phyloP scores from a whole-genome alignment of 148 eudicot genomes.

The Tetragonia tetragonoides region DNA sequence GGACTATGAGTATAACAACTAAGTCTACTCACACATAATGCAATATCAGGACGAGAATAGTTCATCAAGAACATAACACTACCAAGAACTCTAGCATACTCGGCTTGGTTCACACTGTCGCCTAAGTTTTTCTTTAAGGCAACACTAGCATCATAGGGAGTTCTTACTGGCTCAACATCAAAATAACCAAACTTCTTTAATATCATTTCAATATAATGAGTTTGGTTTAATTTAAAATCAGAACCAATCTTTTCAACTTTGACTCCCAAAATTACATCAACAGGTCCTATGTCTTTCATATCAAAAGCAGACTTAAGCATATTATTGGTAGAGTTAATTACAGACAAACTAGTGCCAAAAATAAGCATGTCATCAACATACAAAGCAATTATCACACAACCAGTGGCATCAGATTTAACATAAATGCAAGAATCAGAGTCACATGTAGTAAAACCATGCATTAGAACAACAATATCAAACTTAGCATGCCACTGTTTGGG shows the following conservation, averaged over 20 bases:
- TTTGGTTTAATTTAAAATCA: too few species aligned
- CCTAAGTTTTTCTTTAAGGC: background rate
- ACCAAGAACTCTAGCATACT: background rate
- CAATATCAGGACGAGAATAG: constrained; percentile 1
- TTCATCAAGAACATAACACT: constrained; percentile 10
- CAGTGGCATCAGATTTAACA: too few species aligned
- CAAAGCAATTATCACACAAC: background rate
- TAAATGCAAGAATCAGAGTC: too few species aligned
- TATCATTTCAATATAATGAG: background rate
- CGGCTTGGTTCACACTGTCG: background rate
- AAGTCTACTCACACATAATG: background rate
- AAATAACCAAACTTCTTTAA: background rate
- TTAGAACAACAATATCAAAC: background rate
- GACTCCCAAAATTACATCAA: background rate
- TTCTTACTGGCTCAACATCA: background rate
- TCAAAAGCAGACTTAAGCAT: background rate
- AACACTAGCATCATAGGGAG: background rate
- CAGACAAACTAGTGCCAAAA: too few species aligned
- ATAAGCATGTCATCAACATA: background rate
- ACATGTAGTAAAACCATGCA: too few species aligned
- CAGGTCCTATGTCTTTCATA: background rate
- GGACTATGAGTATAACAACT: constrained; percentile 1
- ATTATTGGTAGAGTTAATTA: background rate
- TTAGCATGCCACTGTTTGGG: background rate
- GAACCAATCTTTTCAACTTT: background rate